Conservation (phyloP, 2,329 filamentous ascomycete genomes). For the Pseudocercospora ulei region DNA sequence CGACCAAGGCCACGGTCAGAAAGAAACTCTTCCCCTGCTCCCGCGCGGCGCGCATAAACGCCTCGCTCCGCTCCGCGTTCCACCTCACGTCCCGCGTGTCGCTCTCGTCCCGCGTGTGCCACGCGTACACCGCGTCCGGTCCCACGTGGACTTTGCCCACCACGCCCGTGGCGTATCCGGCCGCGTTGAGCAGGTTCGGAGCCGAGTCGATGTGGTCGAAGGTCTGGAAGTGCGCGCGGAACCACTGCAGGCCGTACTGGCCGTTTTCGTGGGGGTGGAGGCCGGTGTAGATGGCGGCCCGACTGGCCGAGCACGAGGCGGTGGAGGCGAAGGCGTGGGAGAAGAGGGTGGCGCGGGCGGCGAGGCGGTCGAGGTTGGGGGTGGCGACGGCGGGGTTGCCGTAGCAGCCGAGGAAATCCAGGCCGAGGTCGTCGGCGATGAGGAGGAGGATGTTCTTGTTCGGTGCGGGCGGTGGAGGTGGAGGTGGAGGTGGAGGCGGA, state of each 20-base stretch:
- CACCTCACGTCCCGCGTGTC: slow-evolving; percentile 39
- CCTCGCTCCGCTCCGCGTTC: slow-evolving; percentile 35
- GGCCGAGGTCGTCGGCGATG: slow-evolving; percentile 41
- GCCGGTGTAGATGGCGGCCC: slow-evolving; percentile 44
- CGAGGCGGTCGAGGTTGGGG: slow-evolving; percentile 39
- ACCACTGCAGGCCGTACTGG: slow-evolving; percentile 40
- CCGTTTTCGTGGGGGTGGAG: slow-evolving; percentile 45
- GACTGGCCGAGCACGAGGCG: slow-evolving; percentile 43
- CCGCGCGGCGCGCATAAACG: slow-evolving; percentile 36
- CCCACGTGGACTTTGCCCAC: slow-evolving; percentile 45
- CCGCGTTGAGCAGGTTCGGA: slow-evolving; percentile 35
- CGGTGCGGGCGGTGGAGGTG: no score
- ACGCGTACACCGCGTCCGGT: slow-evolving; percentile 37
- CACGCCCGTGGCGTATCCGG: slow-evolving; percentile 42
- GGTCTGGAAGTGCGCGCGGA: slow-evolving; percentile 39
- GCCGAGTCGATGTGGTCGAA: slow-evolving; percentile 40
- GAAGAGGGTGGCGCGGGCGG: slow-evolving; percentile 35
- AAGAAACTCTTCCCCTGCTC: slow-evolving; percentile 36
- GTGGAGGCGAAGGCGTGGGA: slow-evolving; percentile 40
- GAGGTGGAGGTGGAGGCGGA: no score
- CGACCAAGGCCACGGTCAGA: slow-evolving; percentile 42
- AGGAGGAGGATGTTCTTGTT: slow-evolving; percentile 34
- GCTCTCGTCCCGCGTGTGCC: slow-evolving; percentile 38
- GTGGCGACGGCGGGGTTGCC: slow-evolving; percentile 31
- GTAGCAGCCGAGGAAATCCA: slow-evolving; percentile 34